Evolutionary conservation across 2,329 filamentous ascomycete genomes (phyloP).

Genomic region (Pseudocercospora fuligena): DNA sequence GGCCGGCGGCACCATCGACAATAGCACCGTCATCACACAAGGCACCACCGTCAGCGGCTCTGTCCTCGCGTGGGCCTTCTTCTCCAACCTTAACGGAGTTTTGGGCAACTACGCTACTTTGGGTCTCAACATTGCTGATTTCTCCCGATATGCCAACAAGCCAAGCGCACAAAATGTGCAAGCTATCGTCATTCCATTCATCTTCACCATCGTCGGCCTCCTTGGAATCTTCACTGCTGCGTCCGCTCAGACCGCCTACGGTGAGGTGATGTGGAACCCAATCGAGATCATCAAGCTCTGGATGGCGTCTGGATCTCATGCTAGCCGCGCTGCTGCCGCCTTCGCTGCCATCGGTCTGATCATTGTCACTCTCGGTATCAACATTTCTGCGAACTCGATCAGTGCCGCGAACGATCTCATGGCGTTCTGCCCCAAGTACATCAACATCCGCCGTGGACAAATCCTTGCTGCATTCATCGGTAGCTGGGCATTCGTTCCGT

Average conservation of each 20-base stretch:
- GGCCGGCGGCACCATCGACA: slow-evolving; percentile 37
- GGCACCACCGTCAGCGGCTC: slow-evolving; percentile 37
- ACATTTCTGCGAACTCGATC: slow-evolving; percentile 59
- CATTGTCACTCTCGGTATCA: slow-evolving; percentile 57
- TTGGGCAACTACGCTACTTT: slow-evolving; percentile 42
- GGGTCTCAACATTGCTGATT: slow-evolving; percentile 42
- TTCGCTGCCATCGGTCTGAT: slow-evolving; percentile 50
- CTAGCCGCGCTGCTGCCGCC: slow-evolving; percentile 35
- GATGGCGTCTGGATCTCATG: slow-evolving; percentile 29
- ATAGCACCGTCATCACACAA: slow-evolving; percentile 39
- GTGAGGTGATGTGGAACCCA: slow-evolving; percentile 46
- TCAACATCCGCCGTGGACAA: slow-evolving; percentile 50
- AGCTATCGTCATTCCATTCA: slow-evolving; percentile 49
- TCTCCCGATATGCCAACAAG: slow-evolving; percentile 40
- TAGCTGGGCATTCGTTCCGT: slow-evolving; percentile 46
- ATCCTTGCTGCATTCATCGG: slow-evolving; percentile 45
- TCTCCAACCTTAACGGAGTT: slow-evolving; percentile 36
- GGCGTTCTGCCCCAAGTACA: slow-evolving; percentile 56
- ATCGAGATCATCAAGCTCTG: slow-evolving; percentile 44
- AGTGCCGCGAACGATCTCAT: slow-evolving; percentile 60
- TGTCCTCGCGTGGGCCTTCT: slow-evolving; percentile 37
- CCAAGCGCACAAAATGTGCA: slow-evolving; percentile 40
- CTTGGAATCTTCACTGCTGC: slow-evolving; percentile 58
- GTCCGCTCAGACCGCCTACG: slow-evolving; percentile 58
- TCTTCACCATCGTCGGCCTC: slow-evolving; percentile 57